Conservation (phyloP, 129 eudicot genomes). For the Flaveria ramosissima region DNA sequence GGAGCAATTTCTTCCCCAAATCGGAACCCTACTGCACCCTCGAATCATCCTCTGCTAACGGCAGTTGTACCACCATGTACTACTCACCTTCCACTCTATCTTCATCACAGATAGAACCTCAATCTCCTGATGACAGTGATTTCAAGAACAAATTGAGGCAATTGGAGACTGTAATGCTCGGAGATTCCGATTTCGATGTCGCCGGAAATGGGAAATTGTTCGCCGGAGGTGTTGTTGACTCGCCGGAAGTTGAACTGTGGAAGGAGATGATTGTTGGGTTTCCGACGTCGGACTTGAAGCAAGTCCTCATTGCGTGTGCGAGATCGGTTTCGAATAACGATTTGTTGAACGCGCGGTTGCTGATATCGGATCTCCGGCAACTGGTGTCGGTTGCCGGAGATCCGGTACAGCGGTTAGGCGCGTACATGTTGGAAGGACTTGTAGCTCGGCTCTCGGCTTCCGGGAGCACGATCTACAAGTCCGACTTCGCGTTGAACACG, state of each 20-base stretch:
- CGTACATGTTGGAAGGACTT: slow-evolving; percentile 88
- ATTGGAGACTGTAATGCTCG: slow-evolving; percentile 76
- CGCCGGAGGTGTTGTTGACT: slow-evolving; percentile 28
- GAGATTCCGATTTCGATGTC: slow-evolving; percentile 58
- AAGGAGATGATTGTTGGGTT: slow-evolving; percentile 58
- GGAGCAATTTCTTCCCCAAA: slow-evolving; percentile 23
- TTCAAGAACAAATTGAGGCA: slow-evolving; percentile 63
- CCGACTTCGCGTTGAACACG: slow-evolving; percentile 57
- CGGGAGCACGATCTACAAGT: slow-evolving; percentile 70
- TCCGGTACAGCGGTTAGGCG: slow-evolving; percentile 74
- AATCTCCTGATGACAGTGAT: slow-evolving; percentile 45
- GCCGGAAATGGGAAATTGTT: slow-evolving; percentile 37
- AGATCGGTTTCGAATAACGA: slow-evolving; percentile 62
- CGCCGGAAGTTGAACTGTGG: slow-evolving; percentile 69
- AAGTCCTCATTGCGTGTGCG: slow-evolving; percentile 65
- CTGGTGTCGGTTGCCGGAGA: slow-evolving; percentile 88
- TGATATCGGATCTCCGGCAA: slow-evolving; percentile 74
- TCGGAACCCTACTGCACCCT: slow-evolving; percentile 62
- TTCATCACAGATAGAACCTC: slow-evolving; percentile 48
- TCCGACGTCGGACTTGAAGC: slow-evolving; percentile 65
- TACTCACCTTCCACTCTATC: slow-evolving; percentile 53
- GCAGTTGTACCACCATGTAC: slow-evolving; percentile 45
- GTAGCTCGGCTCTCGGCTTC: slow-evolving; percentile 72
- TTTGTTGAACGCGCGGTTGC: slow-evolving; percentile 44
- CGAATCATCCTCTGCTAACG: slow-evolving; percentile 66